Evolutionary conservation across 2,329 filamentous ascomycete species (phyloP), one percentile per base, ranked within the genome.

Genomic region (Fusarium foetens): DNA sequence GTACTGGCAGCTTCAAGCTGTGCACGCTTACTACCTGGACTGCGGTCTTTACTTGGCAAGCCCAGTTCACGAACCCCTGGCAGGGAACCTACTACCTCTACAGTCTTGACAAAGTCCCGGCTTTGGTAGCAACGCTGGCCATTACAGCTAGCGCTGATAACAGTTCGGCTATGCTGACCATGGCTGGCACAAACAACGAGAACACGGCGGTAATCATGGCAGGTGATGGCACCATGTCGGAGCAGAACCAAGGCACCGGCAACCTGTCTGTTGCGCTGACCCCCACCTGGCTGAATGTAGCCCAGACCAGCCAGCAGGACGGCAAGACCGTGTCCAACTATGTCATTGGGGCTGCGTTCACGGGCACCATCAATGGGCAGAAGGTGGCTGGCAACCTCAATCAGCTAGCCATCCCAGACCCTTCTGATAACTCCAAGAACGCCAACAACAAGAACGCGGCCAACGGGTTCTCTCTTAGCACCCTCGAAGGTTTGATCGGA

Each of bases 61-160:
- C 60, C 4, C 60, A 63, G 60, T 63, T 63, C 36, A 63, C 60
- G 2, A 60, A 16, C 60, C 53, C 60, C 0, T 63, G 60, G 60
- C 60, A 63, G 21, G 60, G 60, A 8, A 60, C 43, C 5, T 63
- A 63, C 54, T 63, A 60, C 29, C 60, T 63, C 23, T 59, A 63
- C 10, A 38, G 35, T 2, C 5, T 35, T 4, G 19, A n/a, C 1
- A 45, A 13, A 6, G 54, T 27, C 23, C 60, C 60, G 8, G 21
- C 54, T 36, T 1, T 60, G 6, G 43, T 60, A 3, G 60, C 60
- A 7, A 49, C 54, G 0, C 12, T 63, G 21, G 23, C 10, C 0
- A 60, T 63, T 2, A 43, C 36, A 4, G 29, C 60, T 3, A 63
- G 29, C 3, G 31, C 43, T 6, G 21, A 4, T 0, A 12, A 3